Evolutionary conservation across 352 stramenopile species (phyloP).

Genomic region (Halophytophthora batemanensis): DNA sequence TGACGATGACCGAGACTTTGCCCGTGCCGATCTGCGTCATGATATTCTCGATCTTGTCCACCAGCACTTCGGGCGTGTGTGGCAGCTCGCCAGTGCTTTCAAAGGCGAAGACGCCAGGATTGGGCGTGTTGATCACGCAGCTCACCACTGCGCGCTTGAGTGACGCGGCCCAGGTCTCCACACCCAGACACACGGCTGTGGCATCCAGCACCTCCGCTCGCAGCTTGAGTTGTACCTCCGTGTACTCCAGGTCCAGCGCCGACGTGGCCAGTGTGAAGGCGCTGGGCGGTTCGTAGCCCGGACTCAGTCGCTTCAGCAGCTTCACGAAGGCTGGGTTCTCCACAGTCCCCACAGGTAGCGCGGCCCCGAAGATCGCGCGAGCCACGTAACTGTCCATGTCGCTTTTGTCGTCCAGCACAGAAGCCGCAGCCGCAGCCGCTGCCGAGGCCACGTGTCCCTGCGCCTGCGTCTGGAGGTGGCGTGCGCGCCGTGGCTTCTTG

Average conservation of each 20-base stretch:
- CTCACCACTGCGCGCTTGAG: conserved; percentile 50
- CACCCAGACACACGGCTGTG: conserved; percentile 41
- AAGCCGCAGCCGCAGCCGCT: conserved; percentile 3
- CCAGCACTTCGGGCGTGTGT: conserved; percentile 42
- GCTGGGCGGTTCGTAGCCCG: conserved; percentile 45
- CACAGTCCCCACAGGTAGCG: conserved; percentile 51
- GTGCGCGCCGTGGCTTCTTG: conserved; percentile 29
- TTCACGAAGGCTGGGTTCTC: conserved; percentile 59
- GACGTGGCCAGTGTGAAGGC: conserved; percentile 46
- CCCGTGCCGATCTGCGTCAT: conserved; percentile 54
- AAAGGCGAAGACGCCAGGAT: conserved; percentile 45
- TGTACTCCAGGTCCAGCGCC: conserved; percentile 60
- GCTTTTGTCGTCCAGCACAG: conserved; percentile 43
- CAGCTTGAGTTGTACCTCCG: conserved; percentile 53
- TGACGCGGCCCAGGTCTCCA: conserved; percentile 46
- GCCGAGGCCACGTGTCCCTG: too few relatives aligned
- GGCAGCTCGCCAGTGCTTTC: conserved; percentile 51
- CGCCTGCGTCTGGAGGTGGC: conserved; percentile 4
- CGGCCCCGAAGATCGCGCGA: conserved; percentile 49
- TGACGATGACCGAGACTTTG: conserved; percentile 58
- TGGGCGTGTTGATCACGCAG: conserved; percentile 54
- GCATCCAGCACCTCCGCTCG: conserved; percentile 55
- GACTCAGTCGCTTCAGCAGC: conserved; percentile 59
- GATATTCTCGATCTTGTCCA: conserved; percentile 58
- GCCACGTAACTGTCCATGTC: conserved; percentile 58